Evolutionary conservation across 2,329 filamentous ascomycete genomes (phyloP).

Genomic region (Cladosporium sp.): DNA sequence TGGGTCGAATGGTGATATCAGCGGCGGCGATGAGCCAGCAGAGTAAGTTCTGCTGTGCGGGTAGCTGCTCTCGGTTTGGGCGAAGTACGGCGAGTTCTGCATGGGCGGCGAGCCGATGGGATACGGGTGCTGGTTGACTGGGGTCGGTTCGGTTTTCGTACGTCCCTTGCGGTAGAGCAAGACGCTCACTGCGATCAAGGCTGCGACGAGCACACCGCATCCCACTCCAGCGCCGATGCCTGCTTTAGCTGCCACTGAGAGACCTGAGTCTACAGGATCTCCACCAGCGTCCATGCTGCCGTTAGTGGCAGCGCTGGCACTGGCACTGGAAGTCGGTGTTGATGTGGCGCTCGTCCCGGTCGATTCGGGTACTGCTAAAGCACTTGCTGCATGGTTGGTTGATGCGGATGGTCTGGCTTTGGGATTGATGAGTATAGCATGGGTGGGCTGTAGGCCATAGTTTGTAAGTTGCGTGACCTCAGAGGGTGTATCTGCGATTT

Average conservation of each 20-base stretch:
- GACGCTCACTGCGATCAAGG: constrained; percentile 14
- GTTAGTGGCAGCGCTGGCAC: background rate
- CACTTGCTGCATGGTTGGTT: constrained; percentile 15
- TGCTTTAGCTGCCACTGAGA: constrained; percentile 21
- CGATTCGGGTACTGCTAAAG: constrained; percentile 7
- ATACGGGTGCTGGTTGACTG: constrained; percentile 9
- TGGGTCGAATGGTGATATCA: constrained; percentile 11
- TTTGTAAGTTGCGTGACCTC: constrained; percentile 20
- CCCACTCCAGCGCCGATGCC: constrained; percentile 22
- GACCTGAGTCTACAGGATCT: background rate
- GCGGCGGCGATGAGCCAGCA: constrained; percentile 1
- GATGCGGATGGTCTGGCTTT: constrained; percentile 18
- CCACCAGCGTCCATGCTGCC: background rate
- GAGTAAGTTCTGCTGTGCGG: background rate
- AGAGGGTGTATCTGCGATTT: constrained; percentile 19
- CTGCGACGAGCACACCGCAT: constrained; percentile 19
- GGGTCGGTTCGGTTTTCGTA: background rate
- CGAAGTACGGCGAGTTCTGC: constrained; percentile 14
- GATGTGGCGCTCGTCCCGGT: background rate
- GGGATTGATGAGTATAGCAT: constrained; percentile 16
- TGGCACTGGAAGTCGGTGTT: background rate
- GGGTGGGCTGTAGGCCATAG: constrained; percentile 19
- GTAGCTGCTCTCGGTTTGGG: background rate
- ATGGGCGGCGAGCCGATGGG: constrained; percentile 14
- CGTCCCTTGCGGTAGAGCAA: constrained; percentile 16